These are phyloP conservation scores for Populus hybrid DNA, from an alignment of 441 rosid genomes.

Conservation along the genomic window DNA sequence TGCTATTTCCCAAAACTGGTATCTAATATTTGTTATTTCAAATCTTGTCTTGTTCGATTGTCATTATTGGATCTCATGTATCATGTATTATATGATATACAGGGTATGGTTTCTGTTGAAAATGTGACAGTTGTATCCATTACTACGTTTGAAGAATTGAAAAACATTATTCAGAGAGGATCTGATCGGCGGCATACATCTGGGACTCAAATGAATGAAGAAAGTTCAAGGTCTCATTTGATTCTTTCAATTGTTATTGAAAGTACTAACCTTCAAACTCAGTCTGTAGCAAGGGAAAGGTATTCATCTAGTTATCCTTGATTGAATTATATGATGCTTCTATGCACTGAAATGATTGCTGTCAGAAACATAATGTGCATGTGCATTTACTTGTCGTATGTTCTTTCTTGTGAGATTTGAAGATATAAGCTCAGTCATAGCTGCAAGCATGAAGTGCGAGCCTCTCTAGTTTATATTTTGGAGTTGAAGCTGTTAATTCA, in stretches of 20 bases:
- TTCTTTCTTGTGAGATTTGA: background rate
- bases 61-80: background rate
- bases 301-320: conserved; percentile 10
- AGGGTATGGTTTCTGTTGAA: conserved; percentile 95
- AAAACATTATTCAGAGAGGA: conserved; percentile 68
- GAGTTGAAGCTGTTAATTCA: background rate
- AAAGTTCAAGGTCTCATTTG: conserved; percentile 94
- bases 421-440: background rate
- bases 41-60: too few relatives aligned
- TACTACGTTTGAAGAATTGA: conserved; percentile 71
- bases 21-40: background rate
- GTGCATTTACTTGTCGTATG: background rate
- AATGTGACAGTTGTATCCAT: conserved; percentile 72
- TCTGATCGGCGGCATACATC: conserved; percentile 81
- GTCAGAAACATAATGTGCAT: background rate
- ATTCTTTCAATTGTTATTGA: conserved; percentile 85
- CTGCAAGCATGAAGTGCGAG: background rate
- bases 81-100: conserved; percentile 20
- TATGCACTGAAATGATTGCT: background rate
- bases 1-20: background rate
- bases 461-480: background rate
- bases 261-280: conserved; percentile 92
- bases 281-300: conserved; percentile 89
- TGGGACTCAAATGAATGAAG: conserved; percentile 94
- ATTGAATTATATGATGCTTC: background rate